A percentile compares a stretch with the other conserved stretches of the same genome.
Conservation (phyloP, 495 filamentous ascomycete genomes). For the Durotheca rogersii region DNA sequence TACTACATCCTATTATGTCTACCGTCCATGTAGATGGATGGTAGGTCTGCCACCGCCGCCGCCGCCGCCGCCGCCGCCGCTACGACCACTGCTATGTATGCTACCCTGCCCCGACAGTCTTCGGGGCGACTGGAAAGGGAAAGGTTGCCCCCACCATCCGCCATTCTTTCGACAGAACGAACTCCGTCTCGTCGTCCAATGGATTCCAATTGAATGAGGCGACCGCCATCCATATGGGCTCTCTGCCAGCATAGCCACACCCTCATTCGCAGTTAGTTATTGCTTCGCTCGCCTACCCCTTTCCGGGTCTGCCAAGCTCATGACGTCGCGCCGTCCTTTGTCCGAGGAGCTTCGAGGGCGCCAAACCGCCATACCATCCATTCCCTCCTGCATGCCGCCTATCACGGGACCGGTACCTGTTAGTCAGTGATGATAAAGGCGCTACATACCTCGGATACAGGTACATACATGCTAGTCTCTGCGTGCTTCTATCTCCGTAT, state of each 20-base stretch:
- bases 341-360: constrained; percentile 6
- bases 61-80: constrained; percentile 2
- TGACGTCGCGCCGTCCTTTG: constrained; percentile 26
- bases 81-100: constrained; percentile 6
- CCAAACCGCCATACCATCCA: background rate
- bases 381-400: background rate
- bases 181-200: constrained; percentile 22
- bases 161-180: constrained; percentile 30
- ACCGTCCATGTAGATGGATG: no score
- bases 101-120: no score
- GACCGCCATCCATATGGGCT: constrained; percentile 21
- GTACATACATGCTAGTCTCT: no score
- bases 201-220: constrained; percentile 7
- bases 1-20: no score
- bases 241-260: constrained; percentile 11
- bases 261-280: background rate
- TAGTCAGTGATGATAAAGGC: constrained; percentile 28
- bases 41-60: no score
- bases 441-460: constrained; percentile 6
- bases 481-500: no score
- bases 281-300: constrained; percentile 9
- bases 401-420: constrained; percentile 1
- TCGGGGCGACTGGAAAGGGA: constrained; percentile 22
- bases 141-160: constrained; percentile 18
- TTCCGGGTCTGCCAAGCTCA: constrained; percentile 15